Percentiles rank a stretch among this genome's conserved stretches.
Evolutionary conservation across 441 rosid species (phyloP).

Genomic region (Euphorbia celastroides): DNA sequence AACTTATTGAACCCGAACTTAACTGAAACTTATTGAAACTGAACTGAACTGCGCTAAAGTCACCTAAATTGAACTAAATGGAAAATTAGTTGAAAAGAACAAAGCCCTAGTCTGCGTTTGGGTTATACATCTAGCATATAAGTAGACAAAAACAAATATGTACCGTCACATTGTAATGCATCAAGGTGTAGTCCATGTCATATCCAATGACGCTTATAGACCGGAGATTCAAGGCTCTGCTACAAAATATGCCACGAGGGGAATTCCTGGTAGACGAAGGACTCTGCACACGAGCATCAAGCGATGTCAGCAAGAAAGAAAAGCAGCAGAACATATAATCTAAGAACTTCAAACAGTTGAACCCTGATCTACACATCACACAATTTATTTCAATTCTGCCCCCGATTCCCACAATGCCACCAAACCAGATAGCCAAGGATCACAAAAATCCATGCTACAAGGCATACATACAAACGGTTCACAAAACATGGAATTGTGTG

Average conservation of each 20-base stretch:
- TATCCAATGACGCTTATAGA: constrained; percentile 96
- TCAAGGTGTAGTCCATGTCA: constrained; percentile 98
- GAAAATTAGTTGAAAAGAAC: no score
- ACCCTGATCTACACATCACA: neutral
- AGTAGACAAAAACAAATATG: constrained; percentile 13
- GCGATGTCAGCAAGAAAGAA: constrained; percentile 10
- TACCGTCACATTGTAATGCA: constrained; percentile 93
- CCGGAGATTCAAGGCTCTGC: constrained; percentile 84
- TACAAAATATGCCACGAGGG: constrained; percentile 91
- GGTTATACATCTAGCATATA: neutral
- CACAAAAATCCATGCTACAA: neutral
- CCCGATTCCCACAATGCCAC: no score
- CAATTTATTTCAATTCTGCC: neutral
- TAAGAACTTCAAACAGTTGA: neutral
- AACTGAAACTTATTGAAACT: no score
- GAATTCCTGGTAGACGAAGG: constrained; percentile 73
- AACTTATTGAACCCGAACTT: no score
- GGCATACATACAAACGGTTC: no score
- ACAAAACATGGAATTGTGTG: neutral
- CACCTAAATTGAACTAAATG: no score
- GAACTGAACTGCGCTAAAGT: no score
- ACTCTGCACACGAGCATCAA: constrained; percentile 45
- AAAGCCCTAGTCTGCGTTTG: neutral
- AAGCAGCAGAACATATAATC: neutral
- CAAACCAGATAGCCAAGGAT: neutral